These are phyloP conservation scores for Takakia lepidozioides DNA, from an alignment of 225 moss, liverwort and hornwort genomes.

Conservation along the genomic window DNA sequence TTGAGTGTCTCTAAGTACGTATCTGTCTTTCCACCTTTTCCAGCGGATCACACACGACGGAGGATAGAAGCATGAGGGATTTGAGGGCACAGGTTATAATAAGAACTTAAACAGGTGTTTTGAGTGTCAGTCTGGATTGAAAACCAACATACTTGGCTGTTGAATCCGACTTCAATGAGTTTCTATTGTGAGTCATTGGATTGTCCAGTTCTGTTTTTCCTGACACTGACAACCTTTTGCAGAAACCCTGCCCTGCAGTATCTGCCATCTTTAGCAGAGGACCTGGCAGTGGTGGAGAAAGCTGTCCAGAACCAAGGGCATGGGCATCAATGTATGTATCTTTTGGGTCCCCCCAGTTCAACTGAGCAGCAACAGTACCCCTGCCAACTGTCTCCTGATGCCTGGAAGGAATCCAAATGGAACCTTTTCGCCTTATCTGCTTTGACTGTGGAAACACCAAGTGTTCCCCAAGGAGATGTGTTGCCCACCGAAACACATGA, in stretches of 20 bases:
- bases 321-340: slow-evolving; percentile 41
- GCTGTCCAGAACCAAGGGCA: slow-evolving; percentile 41
- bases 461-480: slow-evolving; percentile 41
- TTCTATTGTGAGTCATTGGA: too few species aligned
- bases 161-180: too few species aligned
- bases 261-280: slow-evolving; percentile 53
- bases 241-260: slow-evolving; percentile 64
- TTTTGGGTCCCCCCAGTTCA: slow-evolving; percentile 34
- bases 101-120: too few species aligned
- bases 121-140: too few species aligned
- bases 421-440: slow-evolving; percentile 55
- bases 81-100: too few species aligned
- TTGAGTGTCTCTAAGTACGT: slow-evolving; percentile 67
- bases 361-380: slow-evolving; percentile 36
- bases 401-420: slow-evolving; percentile 61
- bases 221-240: slow-evolving; percentile 30
- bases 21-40: slow-evolving; percentile 15
- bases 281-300: slow-evolving; percentile 59
- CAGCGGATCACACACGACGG: too few species aligned
- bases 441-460: slow-evolving; percentile 51
- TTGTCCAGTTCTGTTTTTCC: slow-evolving; percentile 24
- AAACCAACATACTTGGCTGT: too few species aligned
- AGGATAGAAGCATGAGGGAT: too few species aligned
- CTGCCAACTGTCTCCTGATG: slow-evolving; percentile 34
- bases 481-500: slow-evolving; percentile 53